Conservation (phyloP, 108 stramenopile genomes). For the Cyclotella baltica region DNA sequence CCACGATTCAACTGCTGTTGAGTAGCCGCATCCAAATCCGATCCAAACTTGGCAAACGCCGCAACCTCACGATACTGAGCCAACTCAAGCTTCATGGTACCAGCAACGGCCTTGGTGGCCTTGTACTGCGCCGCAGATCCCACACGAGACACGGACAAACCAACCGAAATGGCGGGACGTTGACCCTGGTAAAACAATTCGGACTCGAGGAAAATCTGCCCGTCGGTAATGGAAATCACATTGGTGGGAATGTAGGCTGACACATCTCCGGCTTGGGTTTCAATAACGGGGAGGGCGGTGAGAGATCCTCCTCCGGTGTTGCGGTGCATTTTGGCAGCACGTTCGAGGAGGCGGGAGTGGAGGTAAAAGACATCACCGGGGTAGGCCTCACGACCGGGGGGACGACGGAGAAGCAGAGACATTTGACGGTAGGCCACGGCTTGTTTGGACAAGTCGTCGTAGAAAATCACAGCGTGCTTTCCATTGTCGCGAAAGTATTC, state of each 20-base stretch:
- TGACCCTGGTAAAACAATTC: constrained; percentile 99
- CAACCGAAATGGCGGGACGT: constrained; percentile 99
- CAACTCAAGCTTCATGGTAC: constrained; percentile 99
- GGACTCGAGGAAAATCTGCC: constrained; percentile 99
- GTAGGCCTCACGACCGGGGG: constrained; percentile 99
- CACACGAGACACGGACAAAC: constrained; percentile 99
- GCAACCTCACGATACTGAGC: constrained; percentile 99
- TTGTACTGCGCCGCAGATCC: constrained; percentile 99
- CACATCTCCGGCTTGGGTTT: constrained; percentile 99
- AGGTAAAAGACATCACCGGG: constrained; percentile 99
- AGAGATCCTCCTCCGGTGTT: constrained; percentile 96
- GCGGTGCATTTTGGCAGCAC: constrained; percentile 99
- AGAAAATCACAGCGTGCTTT: constrained; percentile 99
- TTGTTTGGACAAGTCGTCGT: constrained; percentile 99
- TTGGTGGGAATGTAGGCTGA: constrained; percentile 99
- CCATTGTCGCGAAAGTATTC: constrained; percentile 99
- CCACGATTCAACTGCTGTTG: constrained; percentile 99
- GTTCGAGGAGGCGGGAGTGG: constrained; percentile 99
- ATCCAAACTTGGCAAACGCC: constrained; percentile 99
- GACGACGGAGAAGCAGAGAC: constrained; percentile 99
- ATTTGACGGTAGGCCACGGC: constrained; percentile 99
- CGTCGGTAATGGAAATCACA: constrained; percentile 99
- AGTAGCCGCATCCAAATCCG: constrained; percentile 99
- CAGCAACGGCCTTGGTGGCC: constrained; percentile 99
- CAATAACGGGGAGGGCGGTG: constrained; percentile 99